Evolutionary conservation across 1,139 yeast genomes (phyloP), one percentile per base, ranked within the genome.

Genomic region (Geotrichum citri-aurantii): DNA sequence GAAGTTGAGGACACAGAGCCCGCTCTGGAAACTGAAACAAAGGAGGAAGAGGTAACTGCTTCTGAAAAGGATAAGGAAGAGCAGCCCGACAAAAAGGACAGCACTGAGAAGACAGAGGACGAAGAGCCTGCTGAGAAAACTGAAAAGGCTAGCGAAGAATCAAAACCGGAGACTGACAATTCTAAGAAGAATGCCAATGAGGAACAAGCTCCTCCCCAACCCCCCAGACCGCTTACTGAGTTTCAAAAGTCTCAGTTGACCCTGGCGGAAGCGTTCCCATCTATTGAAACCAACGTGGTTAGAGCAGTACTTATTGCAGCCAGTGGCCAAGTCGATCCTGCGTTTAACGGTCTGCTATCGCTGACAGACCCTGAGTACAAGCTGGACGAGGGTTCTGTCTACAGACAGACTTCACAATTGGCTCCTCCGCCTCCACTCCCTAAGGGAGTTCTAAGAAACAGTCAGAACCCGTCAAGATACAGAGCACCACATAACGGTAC

Each of bases 231-330:
- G 12, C 70, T 77, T 14, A 80, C 86, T 10, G 87, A 89, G 23
- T 75, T 78, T 50, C 74, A 81, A 40, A 76, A 77, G 64, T 77
- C 83, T 52, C 77, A 80, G 62, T 73, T 77, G 49, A 75, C 78
- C 37, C 77, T 91, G 64, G 79, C 80, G 67, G 95, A 88, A 26
- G 97, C 97, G 1, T 91, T 91, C 71, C 97, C 98, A 1, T 75
- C 77, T 24, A 75, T 82, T 31, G 96, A 89, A 56, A 86, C 82
- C 46, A 82, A 84, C 63, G 80, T 84, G 63, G 78, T 90, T 63
- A 82, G 85, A 54, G 92, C 96, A 27, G 86, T 89, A 1, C 77
- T 91, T 60, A 88, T 93, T 68, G 98, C 98, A 1, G 84, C 96
- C 19, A 83, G 80, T 55, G 96, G 96, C 27, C 78, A 81, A 52